Conservation (phyloP, 176 grass and related monocot species). For the Oryza rufipogon region DNA sequence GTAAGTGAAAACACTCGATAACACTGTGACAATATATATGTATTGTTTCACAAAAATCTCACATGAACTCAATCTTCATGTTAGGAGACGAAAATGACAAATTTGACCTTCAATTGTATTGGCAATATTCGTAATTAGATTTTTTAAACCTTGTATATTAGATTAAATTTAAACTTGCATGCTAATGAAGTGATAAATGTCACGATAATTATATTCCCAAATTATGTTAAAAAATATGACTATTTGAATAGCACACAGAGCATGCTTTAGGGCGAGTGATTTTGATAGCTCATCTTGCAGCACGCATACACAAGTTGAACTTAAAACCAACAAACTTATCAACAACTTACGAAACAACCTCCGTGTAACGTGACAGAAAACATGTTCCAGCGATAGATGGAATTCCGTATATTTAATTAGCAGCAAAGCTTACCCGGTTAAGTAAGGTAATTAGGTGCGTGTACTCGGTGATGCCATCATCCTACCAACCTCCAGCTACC, state of each 20-base stretch:
- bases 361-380: background rate
- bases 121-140: no score
- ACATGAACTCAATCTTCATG: no score
- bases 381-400: background rate
- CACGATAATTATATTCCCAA: background rate
- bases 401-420: constrained; percentile 30
- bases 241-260: no score
- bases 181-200: background rate
- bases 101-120: no score
- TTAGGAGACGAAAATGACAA: no score
- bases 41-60: no score
- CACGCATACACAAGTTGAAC: background rate
- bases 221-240: background rate
- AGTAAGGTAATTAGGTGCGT: constrained; percentile 19
- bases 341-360: background rate
- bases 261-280: background rate
- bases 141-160: no score
- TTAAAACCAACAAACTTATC: background rate
- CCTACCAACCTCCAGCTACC: constrained; percentile 76
- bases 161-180: background rate
- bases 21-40: no score
- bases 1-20: no score
- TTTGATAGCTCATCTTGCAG: background rate
- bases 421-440: background rate
- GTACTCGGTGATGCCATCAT: constrained; percentile 45